Percentiles rank a stretch among this genome's conserved stretches.
Evolutionary conservation across 371 early-diverging fungal species (phyloP).

Genomic region (Sporodiniella umbellata): DNA sequence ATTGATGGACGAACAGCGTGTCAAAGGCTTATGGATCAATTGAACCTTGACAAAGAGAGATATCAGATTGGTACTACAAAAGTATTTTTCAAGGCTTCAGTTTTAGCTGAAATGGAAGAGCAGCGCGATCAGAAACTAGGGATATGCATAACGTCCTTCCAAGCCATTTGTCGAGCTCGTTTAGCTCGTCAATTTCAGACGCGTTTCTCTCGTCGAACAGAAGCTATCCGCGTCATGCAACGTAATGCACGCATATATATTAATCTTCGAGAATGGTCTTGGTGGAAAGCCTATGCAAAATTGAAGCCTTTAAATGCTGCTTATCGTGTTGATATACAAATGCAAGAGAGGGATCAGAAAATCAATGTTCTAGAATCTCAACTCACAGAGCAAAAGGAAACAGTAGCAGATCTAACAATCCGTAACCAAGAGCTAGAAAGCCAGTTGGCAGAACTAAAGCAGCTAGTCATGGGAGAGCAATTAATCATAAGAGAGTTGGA

Average conservation of each 20-base stretch:
- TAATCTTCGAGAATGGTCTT: slow-evolving; percentile 88
- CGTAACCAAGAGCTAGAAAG: slow-evolving; percentile 53
- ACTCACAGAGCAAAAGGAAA: slow-evolving; percentile 44
- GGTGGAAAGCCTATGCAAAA: slow-evolving; percentile 97
- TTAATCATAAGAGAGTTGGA: slow-evolving; percentile 39
- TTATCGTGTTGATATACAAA: slow-evolving; percentile 67
- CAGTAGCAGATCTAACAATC: slow-evolving; percentile 46
- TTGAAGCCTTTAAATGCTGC: slow-evolving; percentile 96
- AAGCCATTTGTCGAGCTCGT: slow-evolving; percentile 84
- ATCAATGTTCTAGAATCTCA: slow-evolving; percentile 42
- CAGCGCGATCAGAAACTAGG: slow-evolving; percentile 82
- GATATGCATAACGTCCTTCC: slow-evolving; percentile 80
- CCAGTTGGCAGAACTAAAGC: slow-evolving; percentile 41
- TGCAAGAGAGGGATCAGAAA: slow-evolving; percentile 58
- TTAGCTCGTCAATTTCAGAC: slow-evolving; percentile 74
- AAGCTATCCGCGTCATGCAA: slow-evolving; percentile 90
- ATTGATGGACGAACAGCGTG: slow-evolving; percentile 89
- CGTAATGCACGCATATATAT: slow-evolving; percentile 89
- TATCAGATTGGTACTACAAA: slow-evolving; percentile 95
- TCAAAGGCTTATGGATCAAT: slow-evolving; percentile 67
- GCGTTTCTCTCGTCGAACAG: slow-evolving; percentile 74
- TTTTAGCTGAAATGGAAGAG: slow-evolving; percentile 90
- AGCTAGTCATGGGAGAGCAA: slow-evolving; percentile 47
- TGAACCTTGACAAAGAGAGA: slow-evolving; percentile 74
- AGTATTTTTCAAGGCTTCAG: slow-evolving; percentile 98